Conservation (phyloP, 2,329 filamentous ascomycete species). For the Periglandula ipomoeae region DNA sequence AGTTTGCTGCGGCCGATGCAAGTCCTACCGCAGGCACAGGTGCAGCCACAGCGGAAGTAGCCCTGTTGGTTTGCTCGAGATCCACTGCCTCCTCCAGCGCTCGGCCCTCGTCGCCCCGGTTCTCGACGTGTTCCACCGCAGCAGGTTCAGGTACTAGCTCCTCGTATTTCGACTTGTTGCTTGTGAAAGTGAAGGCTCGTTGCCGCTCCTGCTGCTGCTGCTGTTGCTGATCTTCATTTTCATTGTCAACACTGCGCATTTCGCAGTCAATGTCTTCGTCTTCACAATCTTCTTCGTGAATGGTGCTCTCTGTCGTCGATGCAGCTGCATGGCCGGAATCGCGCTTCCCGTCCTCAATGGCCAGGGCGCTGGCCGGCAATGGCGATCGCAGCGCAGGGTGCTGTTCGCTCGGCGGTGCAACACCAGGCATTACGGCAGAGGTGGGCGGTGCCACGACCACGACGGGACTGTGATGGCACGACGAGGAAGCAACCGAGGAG, state of each 20-base stretch:
- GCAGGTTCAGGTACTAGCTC: neutral
- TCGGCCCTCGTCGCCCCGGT: conserved; percentile 9
- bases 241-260: no score
- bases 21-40: neutral
- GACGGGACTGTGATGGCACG: conserved; percentile 19
- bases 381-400: conserved; percentile 40
- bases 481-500: conserved; percentile 10
- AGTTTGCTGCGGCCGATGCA: neutral
- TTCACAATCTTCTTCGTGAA: conserved; percentile 32
- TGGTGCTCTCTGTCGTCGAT: conserved; percentile 19
- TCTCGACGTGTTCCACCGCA: conserved; percentile 7
- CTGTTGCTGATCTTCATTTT: no score
- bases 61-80: neutral
- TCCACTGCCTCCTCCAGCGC: conserved; percentile 7
- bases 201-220: no score
- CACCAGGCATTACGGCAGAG: conserved; percentile 17
- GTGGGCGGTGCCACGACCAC: conserved; percentile 19
- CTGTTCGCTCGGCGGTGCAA: conserved; percentile 39
- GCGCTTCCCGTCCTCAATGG: conserved; percentile 38
- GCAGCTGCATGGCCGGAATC: conserved; percentile 46
- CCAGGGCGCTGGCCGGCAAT: conserved; percentile 14
- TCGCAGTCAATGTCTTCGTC: conserved; percentile 19
- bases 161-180: neutral
- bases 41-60: conserved; percentile 13
- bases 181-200: neutral